Conservation (phyloP, 2,329 filamentous ascomycete species). For the Apiospora pterosperma region DNA sequence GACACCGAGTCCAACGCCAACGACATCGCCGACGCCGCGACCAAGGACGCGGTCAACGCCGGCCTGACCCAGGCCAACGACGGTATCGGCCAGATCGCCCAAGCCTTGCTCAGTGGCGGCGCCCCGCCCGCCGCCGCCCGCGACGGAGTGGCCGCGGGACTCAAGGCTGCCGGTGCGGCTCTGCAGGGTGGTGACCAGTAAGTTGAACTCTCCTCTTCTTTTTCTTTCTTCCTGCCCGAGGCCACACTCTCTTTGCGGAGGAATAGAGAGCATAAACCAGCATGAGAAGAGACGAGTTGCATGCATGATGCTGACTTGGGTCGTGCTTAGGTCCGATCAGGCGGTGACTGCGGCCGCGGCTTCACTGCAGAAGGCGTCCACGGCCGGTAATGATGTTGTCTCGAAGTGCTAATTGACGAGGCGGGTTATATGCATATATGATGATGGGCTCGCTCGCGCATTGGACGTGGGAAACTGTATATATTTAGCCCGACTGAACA, state of each 20-base stretch:
- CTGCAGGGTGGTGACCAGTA: not conserved
- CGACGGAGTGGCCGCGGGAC: not conserved
- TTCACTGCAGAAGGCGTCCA: not conserved
- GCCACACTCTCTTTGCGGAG: not conserved
- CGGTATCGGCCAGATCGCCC: conserved; percentile 5
- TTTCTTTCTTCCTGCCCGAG: no score
- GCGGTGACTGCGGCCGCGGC: not conserved
- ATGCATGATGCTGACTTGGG: not conserved
- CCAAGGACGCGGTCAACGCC: not conserved
- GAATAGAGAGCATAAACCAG: not conserved
- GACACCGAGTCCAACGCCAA: not conserved
- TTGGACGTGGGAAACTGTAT: not conserved
- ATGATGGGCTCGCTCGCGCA: not conserved
- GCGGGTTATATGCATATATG: not conserved
- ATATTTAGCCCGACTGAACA: not conserved
- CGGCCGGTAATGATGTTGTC: not conserved
- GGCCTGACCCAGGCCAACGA: not conserved
- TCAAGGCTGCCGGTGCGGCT: not conserved
- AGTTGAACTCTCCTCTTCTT: not conserved
- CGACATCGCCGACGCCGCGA: not conserved
- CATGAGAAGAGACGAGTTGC: not conserved
- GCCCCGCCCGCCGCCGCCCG: not conserved
- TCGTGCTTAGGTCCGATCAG: not conserved
- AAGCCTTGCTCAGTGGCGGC: not conserved
- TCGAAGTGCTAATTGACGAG: not conserved